phyloP scores from a whole-genome alignment of 768 basidiomycete genomes.

The Terana coerulea region DNA sequence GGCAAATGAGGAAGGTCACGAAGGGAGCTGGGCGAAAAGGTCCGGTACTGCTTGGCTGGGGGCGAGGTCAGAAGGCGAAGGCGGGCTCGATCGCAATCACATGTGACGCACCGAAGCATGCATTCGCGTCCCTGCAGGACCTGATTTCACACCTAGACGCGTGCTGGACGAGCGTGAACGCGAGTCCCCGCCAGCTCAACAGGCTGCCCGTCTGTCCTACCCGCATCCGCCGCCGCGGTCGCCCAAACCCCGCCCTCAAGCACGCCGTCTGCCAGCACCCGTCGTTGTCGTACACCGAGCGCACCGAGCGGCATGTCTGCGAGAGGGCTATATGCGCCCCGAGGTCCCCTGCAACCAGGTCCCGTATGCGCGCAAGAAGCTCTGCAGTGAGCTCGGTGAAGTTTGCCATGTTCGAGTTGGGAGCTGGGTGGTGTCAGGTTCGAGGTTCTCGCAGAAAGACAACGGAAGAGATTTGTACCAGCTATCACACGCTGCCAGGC shows the following conservation, averaged over 20 bases:
- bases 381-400: slow-evolving; percentile 10
- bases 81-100: not conserved
- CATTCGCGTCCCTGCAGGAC: slow-evolving; percentile 21
- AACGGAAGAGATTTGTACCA: slow-evolving; percentile 1
- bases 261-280: slow-evolving; percentile 20
- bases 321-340: slow-evolving; percentile 19
- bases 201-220: not conserved
- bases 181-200: slow-evolving; percentile 13
- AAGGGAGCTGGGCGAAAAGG: slow-evolving; percentile 6
- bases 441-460: not conserved
- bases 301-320: slow-evolving; percentile 17
- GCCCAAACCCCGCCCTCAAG: slow-evolving; percentile 21
- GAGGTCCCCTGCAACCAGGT: slow-evolving; percentile 18
- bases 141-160: slow-evolving; percentile 19
- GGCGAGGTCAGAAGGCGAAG: not conserved
- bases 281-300: slow-evolving; percentile 14
- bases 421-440: not conserved
- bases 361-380: slow-evolving; percentile 14
- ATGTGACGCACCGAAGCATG: slow-evolving; percentile 18
- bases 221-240: slow-evolving; percentile 11
- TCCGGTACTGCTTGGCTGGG: slow-evolving; percentile 16
- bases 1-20: not conserved
- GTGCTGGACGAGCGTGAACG: slow-evolving; percentile 18
- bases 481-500: slow-evolving; percentile 5
- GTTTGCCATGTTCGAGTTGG: slow-evolving; percentile 8